Evolutionary conservation across 2,329 filamentous ascomycete genomes (phyloP).

Genomic region (Aspergillus candidus): DNA sequence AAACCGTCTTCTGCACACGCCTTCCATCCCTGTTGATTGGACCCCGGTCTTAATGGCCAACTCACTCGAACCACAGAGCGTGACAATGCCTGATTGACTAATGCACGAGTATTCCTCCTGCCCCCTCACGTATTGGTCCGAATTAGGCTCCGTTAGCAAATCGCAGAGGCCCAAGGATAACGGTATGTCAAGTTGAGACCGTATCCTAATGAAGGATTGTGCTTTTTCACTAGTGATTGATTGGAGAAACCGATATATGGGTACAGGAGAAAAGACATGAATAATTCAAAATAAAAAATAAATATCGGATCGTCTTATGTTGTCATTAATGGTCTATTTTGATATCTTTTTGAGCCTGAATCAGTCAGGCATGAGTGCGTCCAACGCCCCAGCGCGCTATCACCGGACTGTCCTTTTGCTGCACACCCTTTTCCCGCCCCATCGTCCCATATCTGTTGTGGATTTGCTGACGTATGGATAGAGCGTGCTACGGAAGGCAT

Average conservation of each 20-base stretch:
- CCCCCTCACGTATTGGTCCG: slow-evolving; percentile 5
- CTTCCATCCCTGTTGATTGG: too few species aligned
- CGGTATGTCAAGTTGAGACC: too few species aligned
- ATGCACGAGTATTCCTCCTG: slow-evolving; percentile 2
- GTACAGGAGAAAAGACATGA: background rate
- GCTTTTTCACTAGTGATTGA: too few species aligned
- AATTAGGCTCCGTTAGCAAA: background rate
- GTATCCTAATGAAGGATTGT: too few species aligned
- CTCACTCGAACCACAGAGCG: slow-evolving; percentile 13
- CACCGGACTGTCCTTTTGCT: background rate
- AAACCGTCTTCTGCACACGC: slow-evolving; percentile 1
- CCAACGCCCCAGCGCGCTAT: background rate
- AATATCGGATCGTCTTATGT: slow-evolving; percentile 6
- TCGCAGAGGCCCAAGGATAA: too few species aligned
- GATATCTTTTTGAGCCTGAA: slow-evolving; percentile 1
- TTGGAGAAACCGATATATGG: too few species aligned
- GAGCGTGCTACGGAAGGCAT: background rate
- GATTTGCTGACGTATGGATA: background rate
- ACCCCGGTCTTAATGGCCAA: slow-evolving; percentile 6
- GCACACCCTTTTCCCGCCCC: slow-evolving; percentile 1
- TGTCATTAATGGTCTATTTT: slow-evolving; percentile 3
- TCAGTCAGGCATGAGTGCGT: slow-evolving; percentile 16
- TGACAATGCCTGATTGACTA: slow-evolving; percentile 2
- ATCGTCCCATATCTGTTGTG: slow-evolving; percentile 1
- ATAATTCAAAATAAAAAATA: background rate